phyloP scores from a whole-genome alignment of 2,329 filamentous ascomycete species.

The Xenosphaeropsis pyriputrescens region DNA sequence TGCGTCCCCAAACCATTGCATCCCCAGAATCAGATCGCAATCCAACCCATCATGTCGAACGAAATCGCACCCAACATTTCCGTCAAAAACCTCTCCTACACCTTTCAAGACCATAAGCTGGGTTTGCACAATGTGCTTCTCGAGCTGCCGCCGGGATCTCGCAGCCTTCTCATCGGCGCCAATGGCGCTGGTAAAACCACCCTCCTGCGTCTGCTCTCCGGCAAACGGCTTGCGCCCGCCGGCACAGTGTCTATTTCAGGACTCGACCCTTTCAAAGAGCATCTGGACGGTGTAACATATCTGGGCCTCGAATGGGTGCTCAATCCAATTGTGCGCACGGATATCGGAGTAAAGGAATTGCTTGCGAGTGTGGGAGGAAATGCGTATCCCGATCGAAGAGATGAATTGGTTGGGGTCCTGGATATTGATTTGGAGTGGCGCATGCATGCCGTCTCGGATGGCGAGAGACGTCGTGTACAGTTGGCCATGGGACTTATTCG shows the following conservation, averaged over 20 bases:
- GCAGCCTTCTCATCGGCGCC: conserved; percentile 85
- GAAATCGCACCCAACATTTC: conserved; percentile 32
- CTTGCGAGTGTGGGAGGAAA: conserved; percentile 77
- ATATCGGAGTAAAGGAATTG: conserved; percentile 82
- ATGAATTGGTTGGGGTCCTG: conserved; percentile 76
- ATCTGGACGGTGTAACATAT: conserved; percentile 89
- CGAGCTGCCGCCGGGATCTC: conserved; percentile 64
- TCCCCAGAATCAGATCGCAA: too few relatives aligned
- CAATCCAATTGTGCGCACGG: conserved; percentile 88
- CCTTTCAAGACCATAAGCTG: conserved; percentile 72
- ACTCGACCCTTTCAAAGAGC: conserved; percentile 81
- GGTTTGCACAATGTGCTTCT: conserved; percentile 64
- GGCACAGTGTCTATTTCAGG: conserved; percentile 64
- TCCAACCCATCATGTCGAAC: too few relatives aligned
- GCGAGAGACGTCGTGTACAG: conserved; percentile 82
- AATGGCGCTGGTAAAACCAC: conserved; percentile 98
- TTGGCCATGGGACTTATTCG: conserved; percentile 88
- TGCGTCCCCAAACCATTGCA: too few relatives aligned
- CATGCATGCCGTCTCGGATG: conserved; percentile 91
- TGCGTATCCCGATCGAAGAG: conserved; percentile 64
- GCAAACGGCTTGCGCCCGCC: conserved; percentile 79
- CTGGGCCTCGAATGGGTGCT: conserved; percentile 96
- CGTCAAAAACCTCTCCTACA: conserved; percentile 69
- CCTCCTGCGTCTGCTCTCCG: conserved; percentile 76
- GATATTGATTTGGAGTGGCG: conserved; percentile 89